Evolutionary conservation across 768 basidiomycete genomes (phyloP), one percentile per base, ranked within the genome.

Genomic region (Trametes cingulata): DNA sequence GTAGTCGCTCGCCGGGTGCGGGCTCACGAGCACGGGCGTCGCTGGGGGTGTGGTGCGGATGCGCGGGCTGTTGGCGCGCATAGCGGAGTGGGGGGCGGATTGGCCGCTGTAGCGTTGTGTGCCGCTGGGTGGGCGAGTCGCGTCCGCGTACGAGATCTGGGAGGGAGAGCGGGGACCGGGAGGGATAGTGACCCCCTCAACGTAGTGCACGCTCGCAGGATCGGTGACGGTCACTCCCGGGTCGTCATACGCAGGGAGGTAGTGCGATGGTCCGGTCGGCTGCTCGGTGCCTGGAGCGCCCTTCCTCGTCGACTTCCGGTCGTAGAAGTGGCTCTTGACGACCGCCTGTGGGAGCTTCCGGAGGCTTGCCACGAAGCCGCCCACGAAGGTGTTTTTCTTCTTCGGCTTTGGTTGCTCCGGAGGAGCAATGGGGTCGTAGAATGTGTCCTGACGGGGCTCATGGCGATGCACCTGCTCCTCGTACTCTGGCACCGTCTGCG

Each of bases 1-100:
- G 53, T 76, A 76, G 61, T 77, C 75, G 15, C 67, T 64, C 17
- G 71, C 67, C 8, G 56, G 74, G 36, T 63, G 65, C 9, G 75
- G 74, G 14, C 69, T 63, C 15, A 71, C 65, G 24, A 62, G 68
- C 20, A 73, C 68, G 9, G 76, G 75, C 24, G 63, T 63, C 22
- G 57, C 25, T 19, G 56, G 20, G 9, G 60, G 59, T 14, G 63
- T 27, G 50, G 48, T 55, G 51, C 35, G 19, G 50, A 45, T 40
- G 42, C 25, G 63, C 35, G 42, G 61, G 24, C 27, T 55, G 9
- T 35, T 37, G 1, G 57, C 33, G 35, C 22, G 54, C 10, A 24
- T 1, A 45, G 22, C 6, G 8, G 57, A 48, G 17, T 46, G 41
- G 1, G 47, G 43, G 22, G n/a, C 22, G 22, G 56, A 53, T 20